Base-by-base conservation (phyloP, 1,284 basidiomycete genomes). In the Ceratobasidium sp. region DNA sequence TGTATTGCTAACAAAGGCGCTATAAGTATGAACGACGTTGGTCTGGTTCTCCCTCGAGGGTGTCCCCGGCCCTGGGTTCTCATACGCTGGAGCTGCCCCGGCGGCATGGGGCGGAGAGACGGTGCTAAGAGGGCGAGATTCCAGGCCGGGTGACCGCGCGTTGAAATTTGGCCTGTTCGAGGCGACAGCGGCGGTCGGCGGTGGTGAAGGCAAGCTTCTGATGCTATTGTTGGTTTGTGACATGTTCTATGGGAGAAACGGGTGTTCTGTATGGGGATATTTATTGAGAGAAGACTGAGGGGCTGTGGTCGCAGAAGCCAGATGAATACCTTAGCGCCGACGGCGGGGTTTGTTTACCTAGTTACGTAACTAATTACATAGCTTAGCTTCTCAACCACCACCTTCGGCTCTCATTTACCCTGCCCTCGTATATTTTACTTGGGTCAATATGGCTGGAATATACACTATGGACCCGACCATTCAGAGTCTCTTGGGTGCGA, bases 401-500 rank as follows among this genome's bases (percentile, higher is more conserved):
- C 56, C 27, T 62, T 6, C 22, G 24, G 37, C 8, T 34, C 34
- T 34, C 7, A 5, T 22, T 9, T 22, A 29, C 34, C 41, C n/a
- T n/a, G n/a, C n/a, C n/a, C 56, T 27, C 37, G 7, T 8, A 43
- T 43, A 43, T 11, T 29, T 34, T 5, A 46, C n/a, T 24, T 29
- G 7, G n/a, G 24, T 31, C 29, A 39, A 11, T 29, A 37, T 41
- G 43, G 34, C 51, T 22, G 53, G 66, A 22, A 69, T 69, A 24
- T 69, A 69, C 39, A 24, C 53, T 24, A 69, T 69, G 66, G 66
- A 69, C 31, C 66, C 66, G 1, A 41, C 53, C 9, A 58, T 69
- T 2, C 49, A 69, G 19, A 69, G 22, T 39, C 66, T 69, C 19
- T 22, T 69, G 39, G 66, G 66, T 24, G 22, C 66, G 13, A 54